A percentile compares a stretch with the other conserved stretches of the same genome.
These are phyloP conservation scores for Aspergillus egyptiacus DNA, from an alignment of 495 filamentous ascomycete genomes.

Conservation along the genomic window DNA sequence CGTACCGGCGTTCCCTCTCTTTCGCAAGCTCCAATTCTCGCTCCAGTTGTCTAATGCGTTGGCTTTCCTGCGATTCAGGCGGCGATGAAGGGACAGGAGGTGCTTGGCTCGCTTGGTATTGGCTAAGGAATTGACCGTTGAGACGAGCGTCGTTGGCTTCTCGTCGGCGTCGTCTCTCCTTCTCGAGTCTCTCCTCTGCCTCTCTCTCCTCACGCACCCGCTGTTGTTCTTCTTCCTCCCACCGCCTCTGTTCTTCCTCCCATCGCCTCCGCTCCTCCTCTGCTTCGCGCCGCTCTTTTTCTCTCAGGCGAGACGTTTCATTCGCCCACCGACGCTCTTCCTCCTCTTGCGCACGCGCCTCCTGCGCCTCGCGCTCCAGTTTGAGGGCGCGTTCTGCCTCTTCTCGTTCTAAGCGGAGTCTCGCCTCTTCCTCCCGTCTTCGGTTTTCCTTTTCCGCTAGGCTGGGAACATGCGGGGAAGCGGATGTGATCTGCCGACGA, in stretches of 20 bases:
- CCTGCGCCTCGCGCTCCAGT: conserved; percentile 60
- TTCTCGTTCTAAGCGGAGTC: conserved; percentile 53
- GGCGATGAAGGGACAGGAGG: conserved; percentile 9
- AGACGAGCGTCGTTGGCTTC: conserved; percentile 59
- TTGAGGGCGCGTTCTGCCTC: conserved; percentile 58
- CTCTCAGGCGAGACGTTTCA: conserved; percentile 61
- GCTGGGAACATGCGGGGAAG: conserved; percentile 71
- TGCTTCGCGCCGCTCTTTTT: conserved; percentile 59
- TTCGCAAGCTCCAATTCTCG: conserved; percentile 78
- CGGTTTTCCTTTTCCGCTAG: conserved; percentile 60
- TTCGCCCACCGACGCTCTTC: conserved; percentile 79
- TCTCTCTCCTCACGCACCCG: conserved; percentile 69
- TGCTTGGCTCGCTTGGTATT: conserved; percentile 62
- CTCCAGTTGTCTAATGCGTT: conserved; percentile 78
- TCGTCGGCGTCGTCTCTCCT: conserved; percentile 58
- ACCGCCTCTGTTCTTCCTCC: conserved; percentile 78
- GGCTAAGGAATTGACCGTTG: conserved; percentile 77
- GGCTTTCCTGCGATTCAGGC: conserved; percentile 43
- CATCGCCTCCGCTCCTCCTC: conserved; percentile 75
- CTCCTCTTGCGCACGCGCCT: conserved; percentile 58
- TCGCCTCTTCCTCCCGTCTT: conserved; percentile 57
- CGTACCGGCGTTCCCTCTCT: conserved; percentile 78
- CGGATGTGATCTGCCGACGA: conserved; percentile 84
- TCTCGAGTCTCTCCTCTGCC: conserved; percentile 57
- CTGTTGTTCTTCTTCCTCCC: conserved; percentile 75